Evolutionary conservation across 352 stramenopile species (phyloP).

Genomic region (Phytopythium vexans): DNA sequence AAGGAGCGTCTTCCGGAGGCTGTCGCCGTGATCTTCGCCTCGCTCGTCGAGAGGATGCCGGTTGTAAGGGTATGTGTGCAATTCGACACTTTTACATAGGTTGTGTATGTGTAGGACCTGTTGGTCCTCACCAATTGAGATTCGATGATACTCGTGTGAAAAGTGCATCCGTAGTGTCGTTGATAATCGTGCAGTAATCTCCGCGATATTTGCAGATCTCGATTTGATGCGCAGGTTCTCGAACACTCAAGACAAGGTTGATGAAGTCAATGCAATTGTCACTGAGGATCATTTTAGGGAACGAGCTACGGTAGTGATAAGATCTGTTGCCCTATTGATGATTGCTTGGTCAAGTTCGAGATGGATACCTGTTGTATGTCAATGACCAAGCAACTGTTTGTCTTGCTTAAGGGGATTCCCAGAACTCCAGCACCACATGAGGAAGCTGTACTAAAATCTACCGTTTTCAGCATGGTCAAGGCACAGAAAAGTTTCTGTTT

Average conservation of each 20-base stretch:
- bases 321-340: conserved; percentile 6
- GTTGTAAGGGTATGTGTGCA: too few relatives aligned
- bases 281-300: conserved; percentile 6
- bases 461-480: neutral
- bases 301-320: neutral
- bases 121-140: conserved; percentile 4
- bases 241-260: neutral
- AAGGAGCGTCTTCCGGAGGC: too few relatives aligned
- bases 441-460: neutral
- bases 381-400: conserved; percentile 8
- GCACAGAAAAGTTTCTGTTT: neutral
- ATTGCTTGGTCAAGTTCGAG: conserved; percentile 10
- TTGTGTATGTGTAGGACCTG: too few relatives aligned
- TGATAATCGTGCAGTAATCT: conserved; percentile 1
- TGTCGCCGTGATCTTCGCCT: too few relatives aligned
- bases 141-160: conserved; percentile 9
- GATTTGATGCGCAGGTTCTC: neutral
- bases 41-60: too few relatives aligned
- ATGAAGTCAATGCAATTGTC: conserved; percentile 1
- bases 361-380: conserved; percentile 14
- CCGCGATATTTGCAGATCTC: conserved; percentile 1
- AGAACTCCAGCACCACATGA: neutral
- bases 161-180: conserved; percentile 9
- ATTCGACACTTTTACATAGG: too few relatives aligned
- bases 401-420: conserved; percentile 4